Evolutionary conservation across 768 basidiomycete genomes (phyloP).

Genomic region (Sarcomyxa edulis): DNA sequence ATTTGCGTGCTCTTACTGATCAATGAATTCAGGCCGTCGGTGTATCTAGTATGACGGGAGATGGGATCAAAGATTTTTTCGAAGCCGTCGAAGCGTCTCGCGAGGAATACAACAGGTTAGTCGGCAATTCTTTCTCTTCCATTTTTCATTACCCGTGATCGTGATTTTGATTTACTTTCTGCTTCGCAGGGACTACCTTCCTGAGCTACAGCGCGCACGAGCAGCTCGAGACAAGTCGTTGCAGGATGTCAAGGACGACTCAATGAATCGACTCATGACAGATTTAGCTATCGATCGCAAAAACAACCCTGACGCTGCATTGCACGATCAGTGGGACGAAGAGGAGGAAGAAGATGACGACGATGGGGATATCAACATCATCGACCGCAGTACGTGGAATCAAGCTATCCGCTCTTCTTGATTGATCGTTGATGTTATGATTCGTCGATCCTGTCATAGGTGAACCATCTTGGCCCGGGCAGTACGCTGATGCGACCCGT

Average conservation of each 20-base stretch:
- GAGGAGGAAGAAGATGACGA: constrained; percentile 55
- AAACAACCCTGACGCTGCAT: constrained; percentile 51
- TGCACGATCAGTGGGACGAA: constrained; percentile 60
- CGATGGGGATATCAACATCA: constrained; percentile 48
- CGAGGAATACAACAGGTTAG: constrained; percentile 84
- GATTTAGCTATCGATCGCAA: constrained; percentile 75
- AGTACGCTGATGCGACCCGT: constrained; percentile 72
- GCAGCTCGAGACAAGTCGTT: constrained; percentile 59
- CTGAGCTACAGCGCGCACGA: constrained; percentile 76
- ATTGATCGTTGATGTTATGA: constrained; percentile 8
- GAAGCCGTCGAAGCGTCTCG: constrained; percentile 85
- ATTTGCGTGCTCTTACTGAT: not conserved
- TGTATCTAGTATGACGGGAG: constrained; percentile 94
- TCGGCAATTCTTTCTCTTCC: constrained; percentile 6
- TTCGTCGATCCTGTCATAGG: constrained; percentile 34
- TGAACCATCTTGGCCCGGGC: constrained; percentile 65
- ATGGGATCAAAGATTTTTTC: constrained; percentile 88
- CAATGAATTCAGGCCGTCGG: constrained; percentile 74
- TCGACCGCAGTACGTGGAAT: constrained; percentile 63
- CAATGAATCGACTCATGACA: constrained; percentile 69
- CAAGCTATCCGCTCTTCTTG: not conserved
- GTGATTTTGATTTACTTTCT: no score
- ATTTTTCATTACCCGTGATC: constrained; percentile 1
- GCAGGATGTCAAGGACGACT: constrained; percentile 66
- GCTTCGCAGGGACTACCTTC: constrained; percentile 80